Evolutionary conservation across 116 monocot species (phyloP), one percentile per base, ranked within the genome.

Genomic region (Papilionanthe hybrid): DNA sequence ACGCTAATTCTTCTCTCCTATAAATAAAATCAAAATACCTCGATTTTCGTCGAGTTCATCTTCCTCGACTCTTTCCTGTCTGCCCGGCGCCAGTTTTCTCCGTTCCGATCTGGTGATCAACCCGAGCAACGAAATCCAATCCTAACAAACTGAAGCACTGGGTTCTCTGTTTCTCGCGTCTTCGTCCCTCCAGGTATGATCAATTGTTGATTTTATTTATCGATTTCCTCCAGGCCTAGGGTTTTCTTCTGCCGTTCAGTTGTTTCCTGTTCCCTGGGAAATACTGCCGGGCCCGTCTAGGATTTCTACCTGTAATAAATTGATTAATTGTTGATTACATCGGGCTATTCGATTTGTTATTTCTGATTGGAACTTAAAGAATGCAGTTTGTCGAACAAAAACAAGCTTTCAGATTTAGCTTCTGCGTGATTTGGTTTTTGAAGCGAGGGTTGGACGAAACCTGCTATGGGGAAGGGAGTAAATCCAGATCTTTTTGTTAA

Each of bases 401-500:
- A 5, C 30, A 19, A 68, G 78, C 74, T 68, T 57, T 42, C 23
- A 58, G 6, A 68, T 82, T 81, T 56, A 15, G n/a, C 44, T 75
- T n/a, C 12, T 75, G n/a, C 7, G 11, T 25, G 75, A 23, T 18
- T 49, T 75, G 75, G 45, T 25, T 75, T 23, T 4, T 11, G 22
- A 13, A 43, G 72, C 25, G 72, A 72, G 72, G 66, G 45, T 72
- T 45, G 45, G 25, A 55, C 18, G 45, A 80, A 72, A 5, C 18
- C 44, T 7, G 25, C 72, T 15, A 94, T 94, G 94, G 90, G 88
- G 66, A 91, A 89, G 81, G 82, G 78, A 75, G 77, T 45, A 72
- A 69, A 78, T 25, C 82, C 90, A 23, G 56, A 85, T 67, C 86
- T 94, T 43, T 94, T 94, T 82, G 90, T 89, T 63, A 94, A 94